phyloP scores from a whole-genome alignment of 345 rosid genomes.

The Eucalyptus tenuipes region DNA sequence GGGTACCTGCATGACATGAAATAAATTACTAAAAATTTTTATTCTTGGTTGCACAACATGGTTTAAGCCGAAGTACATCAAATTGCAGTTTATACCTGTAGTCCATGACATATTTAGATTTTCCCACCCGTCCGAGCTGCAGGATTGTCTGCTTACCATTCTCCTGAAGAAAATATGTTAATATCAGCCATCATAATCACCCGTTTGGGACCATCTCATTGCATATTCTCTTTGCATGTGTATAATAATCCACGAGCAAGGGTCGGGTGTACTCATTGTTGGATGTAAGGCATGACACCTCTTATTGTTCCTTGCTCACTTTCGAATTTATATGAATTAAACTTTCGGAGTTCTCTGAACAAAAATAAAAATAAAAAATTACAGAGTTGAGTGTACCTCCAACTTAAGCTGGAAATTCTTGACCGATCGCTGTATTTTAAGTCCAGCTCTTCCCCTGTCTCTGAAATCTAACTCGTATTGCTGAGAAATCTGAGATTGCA shows the following conservation, averaged over 20 bases:
- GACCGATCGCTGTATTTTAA: slow-evolving; percentile 57
- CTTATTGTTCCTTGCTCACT: neutral
- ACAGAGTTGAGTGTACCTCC: slow-evolving; percentile 23
- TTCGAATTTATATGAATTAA: neutral
- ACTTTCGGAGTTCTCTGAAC: neutral
- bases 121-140: slow-evolving; percentile 83
- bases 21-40: neutral
- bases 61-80: neutral
- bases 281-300: neutral
- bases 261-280: neutral
- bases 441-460: slow-evolving; percentile 75
- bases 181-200: neutral
- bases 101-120: slow-evolving; percentile 60
- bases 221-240: neutral
- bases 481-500: slow-evolving; percentile 31
- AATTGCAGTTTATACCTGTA: slow-evolving; percentile 42
- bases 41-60: neutral
- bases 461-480: slow-evolving; percentile 76
- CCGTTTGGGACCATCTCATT: neutral
- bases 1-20: slow-evolving; percentile 51
- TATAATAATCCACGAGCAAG: neutral
- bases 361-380: too few species aligned
- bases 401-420: slow-evolving; percentile 85
- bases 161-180: slow-evolving; percentile 14
- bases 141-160: slow-evolving; percentile 62